These are phyloP conservation scores for Hortaea werneckii DNA, from an alignment of 2,329 filamentous ascomycete species.

Conservation along the genomic window DNA sequence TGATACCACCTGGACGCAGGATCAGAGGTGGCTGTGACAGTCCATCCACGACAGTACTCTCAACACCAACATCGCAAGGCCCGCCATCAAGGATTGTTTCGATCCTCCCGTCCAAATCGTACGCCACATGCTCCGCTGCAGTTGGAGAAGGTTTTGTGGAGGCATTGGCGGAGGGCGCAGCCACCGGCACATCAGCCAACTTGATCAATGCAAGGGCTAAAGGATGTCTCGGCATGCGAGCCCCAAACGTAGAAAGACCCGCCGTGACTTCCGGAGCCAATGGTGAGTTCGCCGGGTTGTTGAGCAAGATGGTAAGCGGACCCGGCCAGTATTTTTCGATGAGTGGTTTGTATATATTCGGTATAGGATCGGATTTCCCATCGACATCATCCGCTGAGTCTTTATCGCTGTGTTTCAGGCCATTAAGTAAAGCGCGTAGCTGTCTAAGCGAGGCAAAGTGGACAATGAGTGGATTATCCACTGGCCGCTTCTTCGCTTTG, in stretches of 20 bases:
- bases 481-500: slow-evolving; percentile 75
- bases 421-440: slow-evolving; percentile 52
- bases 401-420: slow-evolving; percentile 11
- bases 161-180: slow-evolving; percentile 88
- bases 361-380: slow-evolving; percentile 42
- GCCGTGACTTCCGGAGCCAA: slow-evolving; percentile 90
- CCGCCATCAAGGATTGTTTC: slow-evolving; percentile 84
- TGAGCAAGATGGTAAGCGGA: slow-evolving; percentile 80
- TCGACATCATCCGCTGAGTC: slow-evolving; percentile 12
- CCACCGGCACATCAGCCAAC: slow-evolving; percentile 65
- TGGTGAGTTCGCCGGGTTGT: slow-evolving; percentile 56
- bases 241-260: slow-evolving; percentile 73
- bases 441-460: slow-evolving; percentile 77
- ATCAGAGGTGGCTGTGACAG: slow-evolving; percentile 71
- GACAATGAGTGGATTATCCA: slow-evolving; percentile 91
- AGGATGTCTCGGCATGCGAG: slow-evolving; percentile 73
- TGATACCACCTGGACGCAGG: slow-evolving; percentile 76
- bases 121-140: slow-evolving; percentile 74
- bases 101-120: slow-evolving; percentile 75
- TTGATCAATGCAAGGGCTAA: slow-evolving; percentile 85
- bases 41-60: slow-evolving; percentile 94
- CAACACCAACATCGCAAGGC: slow-evolving; percentile 75
- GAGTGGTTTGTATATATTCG: slow-evolving; percentile 64
- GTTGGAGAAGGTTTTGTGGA: slow-evolving; percentile 90
- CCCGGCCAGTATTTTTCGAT: slow-evolving; percentile 88